These are phyloP conservation scores for Aethionema arabicum DNA, from an alignment of 345 rosid species.

Conservation along the genomic window DNA sequence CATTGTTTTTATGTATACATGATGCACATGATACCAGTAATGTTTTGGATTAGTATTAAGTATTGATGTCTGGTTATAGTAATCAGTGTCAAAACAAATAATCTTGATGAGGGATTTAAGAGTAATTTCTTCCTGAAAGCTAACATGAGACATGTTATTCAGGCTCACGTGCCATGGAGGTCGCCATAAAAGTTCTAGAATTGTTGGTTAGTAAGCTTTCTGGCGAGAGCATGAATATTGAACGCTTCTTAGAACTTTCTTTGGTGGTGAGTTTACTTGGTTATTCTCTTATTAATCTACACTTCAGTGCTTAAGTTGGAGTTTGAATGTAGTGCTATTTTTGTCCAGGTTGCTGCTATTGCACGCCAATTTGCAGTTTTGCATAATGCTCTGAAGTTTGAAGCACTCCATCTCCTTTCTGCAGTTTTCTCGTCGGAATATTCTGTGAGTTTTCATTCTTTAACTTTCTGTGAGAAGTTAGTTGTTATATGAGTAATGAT, in stretches of 20 bases:
- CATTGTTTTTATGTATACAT: neutral
- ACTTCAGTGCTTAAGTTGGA: neutral
- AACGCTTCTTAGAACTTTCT: constrained; percentile 51
- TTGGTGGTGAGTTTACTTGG: constrained; percentile 53
- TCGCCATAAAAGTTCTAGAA: constrained; percentile 64
- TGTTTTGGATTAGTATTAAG: neutral
- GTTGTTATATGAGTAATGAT: neutral
- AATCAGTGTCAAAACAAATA: neutral
- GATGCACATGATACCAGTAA: neutral
- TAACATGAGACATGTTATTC: constrained; percentile 22
- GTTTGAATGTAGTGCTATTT: constrained; percentile 1
- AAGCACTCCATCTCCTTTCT: constrained; percentile 76
- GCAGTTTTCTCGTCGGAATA: constrained; percentile 61
- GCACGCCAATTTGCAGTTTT: constrained; percentile 75
- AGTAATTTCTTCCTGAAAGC: neutral
- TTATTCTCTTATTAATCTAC: neutral
- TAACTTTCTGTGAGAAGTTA: neutral
- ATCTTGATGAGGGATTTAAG: neutral
- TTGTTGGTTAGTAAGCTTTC: constrained; percentile 52
- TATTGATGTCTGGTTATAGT: constrained; percentile 2
- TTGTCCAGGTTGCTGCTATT: constrained; percentile 52
- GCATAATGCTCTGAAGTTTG: constrained; percentile 80
- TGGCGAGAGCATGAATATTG: constrained; percentile 37
- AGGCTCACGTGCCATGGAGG: constrained; percentile 79
- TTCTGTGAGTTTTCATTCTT: constrained; percentile 42